Evolutionary conservation across 1,284 basidiomycete genomes (phyloP), one percentile per base, ranked within the genome.

Genomic region (Malassezia furfur): DNA sequence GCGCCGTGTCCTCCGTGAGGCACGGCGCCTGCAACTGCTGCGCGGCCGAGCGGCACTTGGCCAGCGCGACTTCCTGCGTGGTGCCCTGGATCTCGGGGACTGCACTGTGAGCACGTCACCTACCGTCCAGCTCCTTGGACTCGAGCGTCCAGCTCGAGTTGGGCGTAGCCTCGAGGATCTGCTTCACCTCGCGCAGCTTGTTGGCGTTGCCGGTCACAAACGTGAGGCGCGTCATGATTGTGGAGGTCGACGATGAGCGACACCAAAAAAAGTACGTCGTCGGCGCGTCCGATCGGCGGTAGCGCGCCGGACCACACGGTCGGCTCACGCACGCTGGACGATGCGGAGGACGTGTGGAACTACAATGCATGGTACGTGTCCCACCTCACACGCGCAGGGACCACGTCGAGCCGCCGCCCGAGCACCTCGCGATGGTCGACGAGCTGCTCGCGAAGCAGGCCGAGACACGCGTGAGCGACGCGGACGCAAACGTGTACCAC

Each of bases 201-300:
- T 93, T 91, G 32, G 84, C 82, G 75, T 96, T 96, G 39, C 91
- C 89, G 1, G 91, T 96, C 17, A 96, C 88, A 72, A 96, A 96
- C 1, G 66, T 70, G 19, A 72, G 30, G 19, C 35, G 55, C n/a
- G 43, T 28, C 61, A 62, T 62, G 37, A 30, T 48, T 35, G 50
- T 52, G 50, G 54, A 47, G 48, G 54, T n/a, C 11, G 21, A n/a
- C 17, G 17, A 49, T 25, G 31, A 17, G 19, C 36, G 35, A 22
- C 8, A 8, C n/a, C 3, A 48, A 43, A 30, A 57, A 57, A 37
- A 31, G 36, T 5, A 45, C 55, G 15, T 57, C 55, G 3, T 57
- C 55, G 10, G 55, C 44, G 31, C 8, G 36, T 6, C 36, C 55
- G 10, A 21, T 57, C 15, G 34, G 22, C 14, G 43, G n/a, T 4